A percentile compares a stretch with the other conserved stretches of the same genome.
These are phyloP conservation scores for Alopecurus myosuroides DNA, from an alignment of 176 grass and related monocot species.

Conservation along the genomic window DNA sequence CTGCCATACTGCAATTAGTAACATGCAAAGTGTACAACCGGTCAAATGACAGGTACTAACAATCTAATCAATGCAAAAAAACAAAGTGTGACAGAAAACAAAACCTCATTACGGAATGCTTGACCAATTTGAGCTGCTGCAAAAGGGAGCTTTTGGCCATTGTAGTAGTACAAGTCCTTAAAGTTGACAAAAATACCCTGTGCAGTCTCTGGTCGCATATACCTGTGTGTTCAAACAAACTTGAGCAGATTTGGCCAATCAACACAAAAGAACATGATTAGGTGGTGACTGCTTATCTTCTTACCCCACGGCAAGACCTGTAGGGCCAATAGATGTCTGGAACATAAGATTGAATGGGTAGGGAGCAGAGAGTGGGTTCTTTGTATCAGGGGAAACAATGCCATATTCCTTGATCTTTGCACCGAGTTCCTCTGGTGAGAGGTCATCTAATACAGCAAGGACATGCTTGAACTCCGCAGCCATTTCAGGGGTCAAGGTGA, in stretches of 20 bases:
- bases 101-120: slow-evolving; percentile 79
- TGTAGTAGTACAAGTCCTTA: slow-evolving; percentile 84
- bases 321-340: slow-evolving; percentile 81
- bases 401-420: slow-evolving; percentile 72
- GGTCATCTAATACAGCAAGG: slow-evolving; percentile 59
- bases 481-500: slow-evolving; percentile 51
- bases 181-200: slow-evolving; percentile 95
- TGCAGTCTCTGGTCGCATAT: slow-evolving; percentile 86
- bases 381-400: slow-evolving; percentile 69
- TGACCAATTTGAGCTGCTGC: slow-evolving; percentile 76
- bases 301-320: slow-evolving; percentile 70
- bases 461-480: slow-evolving; percentile 53
- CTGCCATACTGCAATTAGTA: background rate
- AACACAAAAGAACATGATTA: background rate
- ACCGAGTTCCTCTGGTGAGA: slow-evolving; percentile 61
- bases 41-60: background rate
- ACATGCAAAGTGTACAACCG: background rate
- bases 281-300: slow-evolving; percentile 2
- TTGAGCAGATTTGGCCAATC: background rate
- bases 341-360: slow-evolving; percentile 95
- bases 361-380: slow-evolving; percentile 67
- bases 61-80: background rate
- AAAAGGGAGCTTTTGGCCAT: slow-evolving; percentile 81
- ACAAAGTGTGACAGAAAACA: background rate
- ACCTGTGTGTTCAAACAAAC: slow-evolving; percentile 38